Evolutionary conservation across 2,329 filamentous ascomycete genomes (phyloP), one percentile per base, ranked within the genome.

Genomic region (Penicillium concentricum): DNA sequence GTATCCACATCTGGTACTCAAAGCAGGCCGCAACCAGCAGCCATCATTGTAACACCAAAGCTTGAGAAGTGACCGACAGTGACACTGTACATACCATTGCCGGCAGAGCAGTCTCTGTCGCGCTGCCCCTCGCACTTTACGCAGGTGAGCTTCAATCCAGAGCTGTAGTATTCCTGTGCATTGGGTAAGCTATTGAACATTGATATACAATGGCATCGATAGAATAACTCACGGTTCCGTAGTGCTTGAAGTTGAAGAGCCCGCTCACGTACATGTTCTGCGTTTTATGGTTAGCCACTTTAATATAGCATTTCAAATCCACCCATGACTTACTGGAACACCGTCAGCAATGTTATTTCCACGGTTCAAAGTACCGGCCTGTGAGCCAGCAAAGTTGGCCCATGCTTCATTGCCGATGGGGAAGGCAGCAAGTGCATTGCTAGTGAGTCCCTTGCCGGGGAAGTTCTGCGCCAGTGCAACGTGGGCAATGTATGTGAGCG

Each of bases 401-500:
- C 65, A 69, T 2, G 56, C 67, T 32, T 48, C 37, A 24, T 70
- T 71, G 3, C 69, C 70, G 44, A 72, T 72, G 6, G 70, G 70
- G 20, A 69, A 72, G 9, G 70, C 69, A 50, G 69, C 69, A 24
- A 72, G 54, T 5, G 70, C 69, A 62, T 68, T 69, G 54, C 70
- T 70, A 4, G 53, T 66, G n/a, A 72, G 54, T n/a, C 54, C 15
- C 34, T 66, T 70, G 8, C 46, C 61, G 1, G 70, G 69, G 55
- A 72, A 72, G 44, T 71, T 69, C 34, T 70, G 64, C 1, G 68
- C 57, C 20, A 72, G 58, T 18, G 68, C 69, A 28, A 72, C 64
- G 44, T 71, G 72, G 13, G 69, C 70, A 34, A 72, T 56, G 44
- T 70, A 72, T 1, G 70, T 72, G 10, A 72, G 64, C 2, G 70